These are phyloP conservation scores for Tulasnella sp. DNA, from an alignment of 768 basidiomycete species.

Conservation along the genomic window DNA sequence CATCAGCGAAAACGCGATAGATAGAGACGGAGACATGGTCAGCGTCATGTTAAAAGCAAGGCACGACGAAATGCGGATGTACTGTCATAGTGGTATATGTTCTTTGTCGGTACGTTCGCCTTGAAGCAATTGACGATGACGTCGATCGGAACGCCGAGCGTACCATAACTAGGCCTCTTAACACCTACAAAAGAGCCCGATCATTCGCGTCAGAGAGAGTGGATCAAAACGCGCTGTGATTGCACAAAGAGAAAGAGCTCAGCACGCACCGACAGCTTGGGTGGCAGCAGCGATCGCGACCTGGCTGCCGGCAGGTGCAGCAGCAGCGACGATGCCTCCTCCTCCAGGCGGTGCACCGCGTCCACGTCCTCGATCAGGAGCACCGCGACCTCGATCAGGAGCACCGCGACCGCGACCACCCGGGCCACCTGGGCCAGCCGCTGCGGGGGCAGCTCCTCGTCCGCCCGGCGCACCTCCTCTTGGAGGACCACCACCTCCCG, in stretches of 20 bases:
- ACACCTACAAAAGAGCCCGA: neutral
- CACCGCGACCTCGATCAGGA: neutral
- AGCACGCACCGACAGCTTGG: neutral
- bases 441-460: neutral
- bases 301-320: neutral
- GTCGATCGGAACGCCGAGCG: slow-evolving; percentile 35
- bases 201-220: neutral
- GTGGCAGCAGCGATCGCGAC: neutral
- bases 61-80: slow-evolving; percentile 20
- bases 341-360: neutral
- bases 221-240: neutral
- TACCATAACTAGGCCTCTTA: slow-evolving; percentile 52
- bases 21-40: neutral
- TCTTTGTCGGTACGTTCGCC: slow-evolving; percentile 45
- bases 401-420: neutral
- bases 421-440: neutral
- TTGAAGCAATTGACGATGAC: slow-evolving; percentile 52
- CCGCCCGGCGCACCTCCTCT: neutral
- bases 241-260: too few relatives aligned
- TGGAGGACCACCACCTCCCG: neutral
- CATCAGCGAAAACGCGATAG: neutral
- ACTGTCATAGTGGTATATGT: slow-evolving; percentile 77
- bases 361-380: neutral
- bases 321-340: neutral
- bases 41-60: neutral